Conservation (phyloP, 306 rosid species). For the Elaeagnus macrophylla region DNA sequence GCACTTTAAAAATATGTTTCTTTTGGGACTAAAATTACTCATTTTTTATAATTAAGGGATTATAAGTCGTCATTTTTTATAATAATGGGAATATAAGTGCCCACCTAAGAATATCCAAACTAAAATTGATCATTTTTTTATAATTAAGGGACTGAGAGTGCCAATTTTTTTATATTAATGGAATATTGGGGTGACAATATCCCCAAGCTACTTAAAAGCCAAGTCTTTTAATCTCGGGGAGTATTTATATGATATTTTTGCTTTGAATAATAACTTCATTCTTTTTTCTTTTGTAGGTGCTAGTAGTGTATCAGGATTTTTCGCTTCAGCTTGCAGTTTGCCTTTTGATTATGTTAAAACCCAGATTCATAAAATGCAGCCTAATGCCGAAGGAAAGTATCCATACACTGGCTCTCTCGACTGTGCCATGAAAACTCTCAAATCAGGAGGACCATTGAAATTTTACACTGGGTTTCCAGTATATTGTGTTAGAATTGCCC, state of each 20-base stretch:
- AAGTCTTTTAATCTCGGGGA: no score
- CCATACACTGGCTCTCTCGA: slow-evolving; percentile 88
- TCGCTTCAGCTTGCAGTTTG: slow-evolving; percentile 92
- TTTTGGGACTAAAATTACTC: no score
- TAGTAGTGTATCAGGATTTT: slow-evolving; percentile 81
- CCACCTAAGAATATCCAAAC: no score
- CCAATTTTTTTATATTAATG: no score
- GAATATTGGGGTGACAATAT: no score
- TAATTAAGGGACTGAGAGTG: no score
- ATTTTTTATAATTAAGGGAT: no score
- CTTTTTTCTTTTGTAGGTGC: slow-evolving; percentile 45
- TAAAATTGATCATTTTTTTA: no score
- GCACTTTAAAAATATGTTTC: no score
- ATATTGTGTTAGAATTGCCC: slow-evolving; percentile 85
- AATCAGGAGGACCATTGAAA: slow-evolving; percentile 72
- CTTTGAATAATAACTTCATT: slow-evolving; percentile 6
- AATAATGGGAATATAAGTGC: no score
- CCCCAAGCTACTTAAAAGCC: no score
- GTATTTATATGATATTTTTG: neutral
- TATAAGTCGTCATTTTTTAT: no score
- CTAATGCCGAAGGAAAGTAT: slow-evolving; percentile 80
- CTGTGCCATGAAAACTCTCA: slow-evolving; percentile 69
- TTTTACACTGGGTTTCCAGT: slow-evolving; percentile 94
- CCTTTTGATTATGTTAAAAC: slow-evolving; percentile 96
- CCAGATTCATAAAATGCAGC: slow-evolving; percentile 97